Evolutionary conservation across 495 filamentous ascomycete genomes (phyloP), one percentile per base, ranked within the genome.

Genomic region (Penicillium flavigenum): DNA sequence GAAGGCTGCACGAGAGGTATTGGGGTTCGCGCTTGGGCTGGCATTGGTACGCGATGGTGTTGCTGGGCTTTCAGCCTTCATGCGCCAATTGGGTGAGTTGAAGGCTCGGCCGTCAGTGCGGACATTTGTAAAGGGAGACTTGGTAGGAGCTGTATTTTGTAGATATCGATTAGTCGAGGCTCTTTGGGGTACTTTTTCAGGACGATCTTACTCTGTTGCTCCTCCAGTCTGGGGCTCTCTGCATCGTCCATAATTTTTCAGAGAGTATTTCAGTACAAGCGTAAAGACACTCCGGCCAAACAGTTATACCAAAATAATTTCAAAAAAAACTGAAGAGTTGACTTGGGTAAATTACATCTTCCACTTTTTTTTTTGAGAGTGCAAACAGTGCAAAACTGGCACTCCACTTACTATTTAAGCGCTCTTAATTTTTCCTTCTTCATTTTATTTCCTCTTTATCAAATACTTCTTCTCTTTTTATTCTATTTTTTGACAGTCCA

Each of bases 51-150:
- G 63, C 42, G 67, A 69, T 22, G 68, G 66, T 12, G 73, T 68
- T 12, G 61, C 63, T 24, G 63, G 63, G 56, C 58, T 70, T 42
- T 74, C 72, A 14, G 60, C 53, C 63, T 79, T 79, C 56, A 71
- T 63, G 9, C 76, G 76, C 76, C 76, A 79, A 59, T 79, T 79
- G 50, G 69, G 56, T 0, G 76, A 79, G 58, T 76, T 69, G 65
- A 79, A 79, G 41, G 76, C 75, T 43, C 76, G 74, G 29, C 76
- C 76, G 22, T 65, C 72, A 6, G 75, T 72, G 36, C 76, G 61
- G 39, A 77, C 72, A 66, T 73, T 76, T 31, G 74, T 66, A 51
- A 59, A 68, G n/a, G 69, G 64, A 22, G 70, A 60, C 51, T 69
- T 55, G 53, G 53, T 68, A 22, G 76, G 75, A 57, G 75, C 75